Base-by-base conservation (phyloP, 768 basidiomycete genomes). In the Tricholomella constricta region DNA sequence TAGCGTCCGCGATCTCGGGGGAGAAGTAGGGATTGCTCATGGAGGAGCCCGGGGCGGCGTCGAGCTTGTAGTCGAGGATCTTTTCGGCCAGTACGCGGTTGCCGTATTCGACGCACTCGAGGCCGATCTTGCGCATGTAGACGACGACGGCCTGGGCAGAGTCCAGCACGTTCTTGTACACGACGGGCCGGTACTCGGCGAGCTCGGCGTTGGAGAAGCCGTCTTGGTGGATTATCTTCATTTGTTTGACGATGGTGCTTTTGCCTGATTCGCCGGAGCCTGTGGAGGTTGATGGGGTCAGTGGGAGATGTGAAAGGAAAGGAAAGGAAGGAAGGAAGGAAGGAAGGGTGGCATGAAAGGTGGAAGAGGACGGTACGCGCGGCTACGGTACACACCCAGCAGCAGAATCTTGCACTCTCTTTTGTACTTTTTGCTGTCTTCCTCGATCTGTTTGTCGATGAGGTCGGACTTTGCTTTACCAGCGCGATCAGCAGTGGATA, bases 181-280 rank as follows among this genome's bases (percentile, higher is more conserved):
- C 84, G 20, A 84, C 85, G 1, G 82, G 77, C n/a, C 86, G 79
- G 72, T 81, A 92, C 1, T 80, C 76, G 53, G 84, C 71, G 26
- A 89, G 81, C 63, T 93, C 91, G 1, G 86, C 81, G 17, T 69
- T 66, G 2, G 83, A 81, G 70, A 89, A 94, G 6, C 91, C 91
- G 58, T 85, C 82, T 67, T 92, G 89, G 67, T 94, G 89, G 38
- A 94, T 91, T 47, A 94, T 91, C 76, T 94, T 94, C 91, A 94
- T 94, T 68, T 94, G 91, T 69, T 94, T 94, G 31, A 93, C 94
- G 58, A 98, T 93, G 0, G 95, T 98, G 5, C 84, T 87, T 72
- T 98, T 98, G 5, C 95, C 95, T 1, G 89, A 92, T 75, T 96
- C 95, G 63, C 95, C 94, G 14, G 94, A 95, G 51, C 95, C 94